These are phyloP conservation scores for Cichorium intybus DNA, from an alignment of 140 eudicot species.

Conservation along the genomic window DNA sequence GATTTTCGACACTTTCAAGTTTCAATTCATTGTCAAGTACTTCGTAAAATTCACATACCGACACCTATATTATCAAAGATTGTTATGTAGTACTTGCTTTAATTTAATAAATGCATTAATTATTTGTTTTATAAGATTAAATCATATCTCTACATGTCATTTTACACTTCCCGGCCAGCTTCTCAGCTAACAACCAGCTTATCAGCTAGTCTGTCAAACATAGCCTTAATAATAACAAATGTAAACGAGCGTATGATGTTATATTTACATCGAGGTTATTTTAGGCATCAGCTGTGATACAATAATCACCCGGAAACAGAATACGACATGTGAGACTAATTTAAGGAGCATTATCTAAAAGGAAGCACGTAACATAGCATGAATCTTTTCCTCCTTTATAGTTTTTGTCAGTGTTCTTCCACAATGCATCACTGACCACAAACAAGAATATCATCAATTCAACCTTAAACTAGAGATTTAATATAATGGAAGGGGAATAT, in stretches of 20 bases:
- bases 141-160: too few relatives aligned
- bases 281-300: conserved; percentile 18
- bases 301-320: neutral
- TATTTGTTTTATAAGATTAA: too few relatives aligned
- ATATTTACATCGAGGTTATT: conserved; percentile 19
- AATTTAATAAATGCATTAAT: too few relatives aligned
- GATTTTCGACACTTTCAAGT: too few relatives aligned
- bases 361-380: conserved; percentile 2
- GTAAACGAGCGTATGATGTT: conserved; percentile 17
- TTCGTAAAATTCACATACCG: too few relatives aligned
- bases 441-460: conserved; percentile 6
- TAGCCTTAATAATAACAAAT: neutral
- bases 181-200: too few relatives aligned
- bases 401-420: conserved; percentile 15
- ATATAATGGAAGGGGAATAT: neutral
- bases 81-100: too few relatives aligned
- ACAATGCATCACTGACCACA: conserved; percentile 30
- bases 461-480: too few relatives aligned
- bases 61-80: too few relatives aligned
- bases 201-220: too few relatives aligned
- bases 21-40: too few relatives aligned
- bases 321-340: neutral
- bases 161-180: too few relatives aligned
- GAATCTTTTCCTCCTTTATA: conserved; percentile 4
- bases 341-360: conserved; percentile 10